These are phyloP conservation scores for Lotus japonicus DNA, from an alignment of 306 rosid species.

Conservation along the genomic window DNA sequence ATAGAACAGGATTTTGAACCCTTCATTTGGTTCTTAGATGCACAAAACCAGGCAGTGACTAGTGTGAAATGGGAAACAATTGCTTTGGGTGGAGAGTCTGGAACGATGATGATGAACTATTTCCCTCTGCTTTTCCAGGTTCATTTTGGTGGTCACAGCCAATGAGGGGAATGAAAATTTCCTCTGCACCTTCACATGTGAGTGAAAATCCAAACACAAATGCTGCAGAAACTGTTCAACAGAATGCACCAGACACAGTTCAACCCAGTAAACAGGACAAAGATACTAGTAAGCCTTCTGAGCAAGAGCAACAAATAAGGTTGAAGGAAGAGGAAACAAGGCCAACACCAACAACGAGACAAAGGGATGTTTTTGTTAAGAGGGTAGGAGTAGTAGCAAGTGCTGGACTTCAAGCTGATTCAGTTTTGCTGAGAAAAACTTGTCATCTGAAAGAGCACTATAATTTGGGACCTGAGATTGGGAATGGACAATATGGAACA, in stretches of 20 bases:
- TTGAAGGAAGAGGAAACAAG: too few relatives aligned
- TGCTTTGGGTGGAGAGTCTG: slow-evolving; percentile 51
- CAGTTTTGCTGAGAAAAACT: slow-evolving; percentile 52
- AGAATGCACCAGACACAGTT: slow-evolving; percentile 9
- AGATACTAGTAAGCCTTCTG: neutral
- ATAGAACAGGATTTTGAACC: neutral
- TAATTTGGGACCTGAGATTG: slow-evolving; percentile 52
- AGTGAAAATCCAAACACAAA: neutral
- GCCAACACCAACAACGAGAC: too few relatives aligned
- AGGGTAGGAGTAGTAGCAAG: slow-evolving; percentile 22
- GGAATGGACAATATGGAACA: slow-evolving; percentile 70
- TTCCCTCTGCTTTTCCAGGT: slow-evolving; percentile 27
- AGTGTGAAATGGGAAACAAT: slow-evolving; percentile 65
- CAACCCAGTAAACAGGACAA: neutral
- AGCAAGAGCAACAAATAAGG: slow-evolving; percentile 1
- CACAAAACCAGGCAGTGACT: neutral
- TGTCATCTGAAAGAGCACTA: slow-evolving; percentile 54
- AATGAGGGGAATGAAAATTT: slow-evolving; percentile 2
- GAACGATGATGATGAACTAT: slow-evolving; percentile 23
- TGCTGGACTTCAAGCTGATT: slow-evolving; percentile 59
- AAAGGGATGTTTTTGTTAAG: neutral
- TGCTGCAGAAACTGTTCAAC: neutral
- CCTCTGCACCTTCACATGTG: neutral
- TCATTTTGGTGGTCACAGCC: slow-evolving; percentile 56
- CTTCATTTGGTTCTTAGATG: slow-evolving; percentile 28